phyloP scores from a whole-genome alignment of 2,329 filamentous ascomycete genomes.

The Myriosclerotinia scirpicola region DNA sequence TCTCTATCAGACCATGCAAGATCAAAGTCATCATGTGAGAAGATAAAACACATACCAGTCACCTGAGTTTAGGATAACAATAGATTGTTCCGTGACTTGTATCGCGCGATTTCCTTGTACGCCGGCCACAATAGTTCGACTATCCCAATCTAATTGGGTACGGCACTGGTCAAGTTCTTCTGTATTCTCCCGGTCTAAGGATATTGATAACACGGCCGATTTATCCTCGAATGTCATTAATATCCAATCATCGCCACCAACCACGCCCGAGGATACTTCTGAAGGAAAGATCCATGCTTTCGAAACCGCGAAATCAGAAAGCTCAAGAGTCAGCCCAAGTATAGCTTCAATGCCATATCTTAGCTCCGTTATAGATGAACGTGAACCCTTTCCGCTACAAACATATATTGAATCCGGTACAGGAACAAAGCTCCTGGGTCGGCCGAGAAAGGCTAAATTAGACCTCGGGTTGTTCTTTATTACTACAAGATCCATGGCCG shows the following conservation, averaged over 20 bases:
- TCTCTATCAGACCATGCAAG: background rate
- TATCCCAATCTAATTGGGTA: conserved; percentile 52
- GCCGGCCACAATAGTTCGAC: conserved; percentile 52
- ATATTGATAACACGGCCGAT: conserved; percentile 47
- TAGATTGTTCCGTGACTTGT: conserved; percentile 54
- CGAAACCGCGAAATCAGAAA: conserved; percentile 47
- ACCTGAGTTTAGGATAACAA: conserved; percentile 30
- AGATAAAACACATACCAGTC: conserved; percentile 29
- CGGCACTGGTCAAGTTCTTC: conserved; percentile 46
- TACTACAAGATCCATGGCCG: conserved; percentile 44
- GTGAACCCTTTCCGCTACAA: conserved; percentile 62
- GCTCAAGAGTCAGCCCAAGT: conserved; percentile 59
- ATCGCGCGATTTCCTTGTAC: conserved; percentile 44
- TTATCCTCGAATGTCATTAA: conserved; percentile 37
- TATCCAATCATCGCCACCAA: conserved; percentile 32
- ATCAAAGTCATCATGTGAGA: background rate
- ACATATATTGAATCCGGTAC: conserved; percentile 62
- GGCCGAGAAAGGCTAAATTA: background rate
- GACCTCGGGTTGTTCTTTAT: conserved; percentile 33
- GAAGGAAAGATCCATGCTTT: conserved; percentile 54
- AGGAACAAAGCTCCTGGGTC: conserved; percentile 34
- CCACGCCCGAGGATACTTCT: conserved; percentile 24
- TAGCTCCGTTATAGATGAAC: conserved; percentile 66
- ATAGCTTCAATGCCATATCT: conserved; percentile 69
- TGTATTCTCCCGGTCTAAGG: conserved; percentile 49